phyloP scores from a whole-genome alignment of 805 yeast genomes.

The Saccharomycopsis selenospora region DNA sequence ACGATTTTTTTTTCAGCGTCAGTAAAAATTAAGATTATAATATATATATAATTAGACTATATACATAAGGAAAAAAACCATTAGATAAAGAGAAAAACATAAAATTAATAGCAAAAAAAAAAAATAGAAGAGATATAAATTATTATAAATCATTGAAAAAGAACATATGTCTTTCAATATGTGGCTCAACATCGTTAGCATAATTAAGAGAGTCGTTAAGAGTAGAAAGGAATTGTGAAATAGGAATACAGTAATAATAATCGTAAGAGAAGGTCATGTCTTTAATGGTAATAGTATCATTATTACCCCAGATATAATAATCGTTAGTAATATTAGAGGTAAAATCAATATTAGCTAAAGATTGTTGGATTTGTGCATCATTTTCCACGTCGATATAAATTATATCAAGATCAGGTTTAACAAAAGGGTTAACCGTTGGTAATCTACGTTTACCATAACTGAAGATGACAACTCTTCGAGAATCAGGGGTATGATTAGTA shows the following conservation, averaged over 20 bases:
- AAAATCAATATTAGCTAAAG: slow-evolving; percentile 1
- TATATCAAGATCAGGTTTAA: not conserved
- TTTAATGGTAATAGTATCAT: not conserved
- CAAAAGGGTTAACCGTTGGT: not conserved
- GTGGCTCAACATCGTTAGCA: slow-evolving; percentile 1
- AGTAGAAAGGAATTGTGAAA: not conserved
- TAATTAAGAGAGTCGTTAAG: slow-evolving; percentile 2
- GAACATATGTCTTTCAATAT: not conserved
- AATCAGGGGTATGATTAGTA: not conserved
- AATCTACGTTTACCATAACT: not conserved
- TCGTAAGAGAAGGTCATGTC: slow-evolving; percentile 1
- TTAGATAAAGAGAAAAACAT: too few species aligned
- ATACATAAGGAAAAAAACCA: too few species aligned
- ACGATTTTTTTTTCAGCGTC: too few species aligned
- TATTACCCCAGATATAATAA: not conserved
- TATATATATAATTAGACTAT: too few species aligned
- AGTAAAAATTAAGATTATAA: too few species aligned
- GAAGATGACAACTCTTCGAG: not conserved
- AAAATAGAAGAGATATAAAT: too few species aligned
- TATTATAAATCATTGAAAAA: too few species aligned
- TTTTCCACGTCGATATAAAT: not conserved
- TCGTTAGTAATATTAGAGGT: not conserved
- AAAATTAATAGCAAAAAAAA: too few species aligned
- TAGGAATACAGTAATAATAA: not conserved
- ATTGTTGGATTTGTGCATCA: not conserved